Evolutionary conservation across 192 early-diverging fungal genomes (phyloP), one percentile per base, ranked within the genome.

Genomic region (Gamsiella multidivaricata): DNA sequence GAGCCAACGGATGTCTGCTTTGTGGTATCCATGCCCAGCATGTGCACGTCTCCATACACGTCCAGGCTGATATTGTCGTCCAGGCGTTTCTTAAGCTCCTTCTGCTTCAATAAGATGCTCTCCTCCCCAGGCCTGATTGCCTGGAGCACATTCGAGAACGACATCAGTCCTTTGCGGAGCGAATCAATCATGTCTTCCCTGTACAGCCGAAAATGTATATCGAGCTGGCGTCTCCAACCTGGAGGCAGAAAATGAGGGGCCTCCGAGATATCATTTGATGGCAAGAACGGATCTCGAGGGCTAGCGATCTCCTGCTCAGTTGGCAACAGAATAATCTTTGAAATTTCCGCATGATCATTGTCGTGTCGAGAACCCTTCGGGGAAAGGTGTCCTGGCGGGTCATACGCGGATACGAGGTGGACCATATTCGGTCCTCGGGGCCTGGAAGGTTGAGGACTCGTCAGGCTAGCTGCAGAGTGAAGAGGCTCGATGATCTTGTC

Each of bases 191-290:
- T 72, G 31, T 91, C 89, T 47, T 91, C 88, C n/a, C 89, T 64
- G 14, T 90, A 70, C 3, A 91, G 62, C 1, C 88, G 86, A 58
- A 89, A 91, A 47, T 90, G 85, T 5, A 69, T 81, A 61, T 91
- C 88, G 12, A 89, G n/a, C 32, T 85, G 80, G 5, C 86, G 81
- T 10, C 65, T 78, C 41, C 80, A 60, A 2, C 88, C 89, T 23
- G 45, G 37, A 3, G 73, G 62, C 7, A 88, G 54, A 49, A 83
- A 87, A 64, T 88, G 86, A 14, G 82, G 85, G 0, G 78, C 61
- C 25, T 65, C 72, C 12, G 61, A 54, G 23, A 69, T 45, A 26
- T 49, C 73, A 41, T 87, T 84, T 14, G 81, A 79, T 5, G 89
- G 89, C 23, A 91, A 57, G 59, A 80, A 83, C 0, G 88, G 86